Conservation (phyloP, 1,139 yeast species). For the Saccharomyces hybrid region DNA sequence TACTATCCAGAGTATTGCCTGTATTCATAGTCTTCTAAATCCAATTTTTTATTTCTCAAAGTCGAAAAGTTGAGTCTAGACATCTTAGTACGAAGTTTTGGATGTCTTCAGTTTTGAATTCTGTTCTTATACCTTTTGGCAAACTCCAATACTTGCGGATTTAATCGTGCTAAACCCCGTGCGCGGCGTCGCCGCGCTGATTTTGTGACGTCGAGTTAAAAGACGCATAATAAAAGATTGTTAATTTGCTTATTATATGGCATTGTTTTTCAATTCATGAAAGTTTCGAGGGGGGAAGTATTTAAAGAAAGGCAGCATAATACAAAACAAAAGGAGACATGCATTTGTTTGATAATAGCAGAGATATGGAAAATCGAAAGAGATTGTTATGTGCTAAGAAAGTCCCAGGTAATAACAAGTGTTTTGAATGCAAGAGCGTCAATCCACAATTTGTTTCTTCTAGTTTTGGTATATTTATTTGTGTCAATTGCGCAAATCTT, state of each 20-base stretch:
- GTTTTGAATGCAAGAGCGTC: conserved; percentile 88
- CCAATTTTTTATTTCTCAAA: neutral
- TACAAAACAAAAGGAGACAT: neutral
- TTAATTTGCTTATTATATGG: neutral
- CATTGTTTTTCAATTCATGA: no score
- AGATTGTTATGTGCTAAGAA: conserved; percentile 71
- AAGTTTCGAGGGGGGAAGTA: no score
- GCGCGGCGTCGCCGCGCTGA: neutral
- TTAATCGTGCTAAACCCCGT: neutral
- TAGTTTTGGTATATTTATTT: conserved; percentile 87
- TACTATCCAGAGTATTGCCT: conserved; percentile 24
- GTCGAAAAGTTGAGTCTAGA: neutral
- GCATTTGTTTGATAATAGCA: conserved; percentile 50
- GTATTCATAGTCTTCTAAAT: conserved; percentile 8
- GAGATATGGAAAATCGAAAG: conserved; percentile 80
- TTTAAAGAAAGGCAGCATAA: no score
- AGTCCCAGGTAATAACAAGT: conserved; percentile 68
- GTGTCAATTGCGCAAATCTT: conserved; percentile 91
- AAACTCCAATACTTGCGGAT: neutral
- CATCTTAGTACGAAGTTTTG: no score
- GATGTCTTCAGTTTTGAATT: neutral
- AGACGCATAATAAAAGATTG: neutral
- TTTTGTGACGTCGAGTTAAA: neutral
- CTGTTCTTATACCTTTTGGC: neutral
- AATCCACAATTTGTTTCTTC: conserved; percentile 98